phyloP scores from a whole-genome alignment of 2,329 filamentous ascomycete species.

The Verticillium isaacii region DNA sequence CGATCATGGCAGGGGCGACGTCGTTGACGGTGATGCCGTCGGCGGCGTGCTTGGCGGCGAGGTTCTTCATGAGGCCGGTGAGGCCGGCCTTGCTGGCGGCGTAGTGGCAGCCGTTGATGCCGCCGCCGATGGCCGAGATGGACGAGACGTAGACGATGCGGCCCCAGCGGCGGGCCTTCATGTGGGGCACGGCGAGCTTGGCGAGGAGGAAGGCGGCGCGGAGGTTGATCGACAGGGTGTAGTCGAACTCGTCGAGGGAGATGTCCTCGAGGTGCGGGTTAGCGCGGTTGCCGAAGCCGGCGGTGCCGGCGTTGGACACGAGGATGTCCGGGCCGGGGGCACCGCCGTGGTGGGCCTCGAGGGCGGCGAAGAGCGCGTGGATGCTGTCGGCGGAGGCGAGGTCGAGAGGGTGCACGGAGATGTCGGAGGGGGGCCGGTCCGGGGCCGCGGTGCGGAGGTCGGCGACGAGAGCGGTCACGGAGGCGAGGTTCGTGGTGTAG shows the following conservation, averaged over 20 bases:
- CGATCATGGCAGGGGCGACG: slow-evolving; percentile 66
- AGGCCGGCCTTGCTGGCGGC: slow-evolving; percentile 59
- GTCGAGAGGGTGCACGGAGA: slow-evolving; percentile 55
- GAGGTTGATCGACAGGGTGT: slow-evolving; percentile 57
- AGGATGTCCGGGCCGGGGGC: slow-evolving; percentile 52
- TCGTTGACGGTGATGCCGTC: slow-evolving; percentile 63
- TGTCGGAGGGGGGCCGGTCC: slow-evolving; percentile 24
- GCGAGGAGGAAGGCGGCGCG: slow-evolving; percentile 57
- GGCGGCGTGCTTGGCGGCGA: slow-evolving; percentile 53
- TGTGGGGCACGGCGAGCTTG: slow-evolving; percentile 55
- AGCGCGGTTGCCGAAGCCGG: slow-evolving; percentile 48
- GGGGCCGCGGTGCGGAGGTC: slow-evolving; percentile 30
- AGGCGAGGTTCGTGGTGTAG: slow-evolving; percentile 46
- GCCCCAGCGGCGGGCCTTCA: slow-evolving; percentile 57
- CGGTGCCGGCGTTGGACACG: slow-evolving; percentile 56
- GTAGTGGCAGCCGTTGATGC: slow-evolving; percentile 59
- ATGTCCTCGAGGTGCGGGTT: slow-evolving; percentile 53
- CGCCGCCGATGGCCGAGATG: slow-evolving; percentile 58
- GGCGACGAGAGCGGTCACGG: slow-evolving; percentile 37
- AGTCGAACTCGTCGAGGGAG: slow-evolving; percentile 58
- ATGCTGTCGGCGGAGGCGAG: slow-evolving; percentile 50
- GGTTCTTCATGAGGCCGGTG: slow-evolving; percentile 61
- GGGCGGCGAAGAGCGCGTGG: slow-evolving; percentile 47
- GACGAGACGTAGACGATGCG: slow-evolving; percentile 60
- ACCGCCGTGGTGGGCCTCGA: slow-evolving; percentile 45